phyloP scores from a whole-genome alignment of 441 rosid genomes.

The Corymbia calophylla region DNA sequence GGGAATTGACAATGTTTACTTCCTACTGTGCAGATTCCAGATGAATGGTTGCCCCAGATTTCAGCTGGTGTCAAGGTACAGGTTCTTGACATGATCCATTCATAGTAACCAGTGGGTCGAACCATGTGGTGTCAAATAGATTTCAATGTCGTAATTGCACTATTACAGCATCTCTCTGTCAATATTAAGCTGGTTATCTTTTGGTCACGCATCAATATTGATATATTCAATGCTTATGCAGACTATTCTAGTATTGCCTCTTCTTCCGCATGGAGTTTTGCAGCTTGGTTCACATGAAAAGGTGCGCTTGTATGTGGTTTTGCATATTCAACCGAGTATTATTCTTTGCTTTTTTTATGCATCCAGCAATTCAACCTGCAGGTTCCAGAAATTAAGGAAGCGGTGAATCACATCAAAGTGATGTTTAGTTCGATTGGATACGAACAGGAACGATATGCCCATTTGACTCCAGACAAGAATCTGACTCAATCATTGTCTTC shows the following conservation, averaged over 20 bases:
- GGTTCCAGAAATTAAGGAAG: constrained; percentile 39
- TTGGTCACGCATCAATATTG: not conserved
- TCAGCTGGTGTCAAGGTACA: constrained; percentile 48
- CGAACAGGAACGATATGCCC: not conserved
- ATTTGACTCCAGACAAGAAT: constrained; percentile 11
- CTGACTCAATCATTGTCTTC: constrained; percentile 8
- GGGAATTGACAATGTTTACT: not conserved
- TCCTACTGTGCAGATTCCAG: constrained; percentile 36
- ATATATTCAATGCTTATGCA: constrained; percentile 21
- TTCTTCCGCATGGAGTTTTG: constrained; percentile 54
- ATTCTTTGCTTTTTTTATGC: not conserved
- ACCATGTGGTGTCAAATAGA: not conserved
- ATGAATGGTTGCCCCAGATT: constrained; percentile 62
- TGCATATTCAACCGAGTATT: not conserved
- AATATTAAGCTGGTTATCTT: not conserved
- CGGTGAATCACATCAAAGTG: constrained; percentile 23
- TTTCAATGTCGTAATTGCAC: not conserved
- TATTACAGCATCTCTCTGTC: not conserved
- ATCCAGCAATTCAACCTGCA: constrained; percentile 6
- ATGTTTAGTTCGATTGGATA: constrained; percentile 11
- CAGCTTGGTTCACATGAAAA: constrained; percentile 55
- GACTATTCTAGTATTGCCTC: constrained; percentile 52
- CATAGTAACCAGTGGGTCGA: constrained; percentile 6
- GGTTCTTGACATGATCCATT: not conserved
- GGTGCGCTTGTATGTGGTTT: constrained; percentile 20